Percentiles rank a stretch among this genome's conserved stretches.
Conservation (phyloP, 257 asterid species). For the Pogostemon cablin region DNA sequence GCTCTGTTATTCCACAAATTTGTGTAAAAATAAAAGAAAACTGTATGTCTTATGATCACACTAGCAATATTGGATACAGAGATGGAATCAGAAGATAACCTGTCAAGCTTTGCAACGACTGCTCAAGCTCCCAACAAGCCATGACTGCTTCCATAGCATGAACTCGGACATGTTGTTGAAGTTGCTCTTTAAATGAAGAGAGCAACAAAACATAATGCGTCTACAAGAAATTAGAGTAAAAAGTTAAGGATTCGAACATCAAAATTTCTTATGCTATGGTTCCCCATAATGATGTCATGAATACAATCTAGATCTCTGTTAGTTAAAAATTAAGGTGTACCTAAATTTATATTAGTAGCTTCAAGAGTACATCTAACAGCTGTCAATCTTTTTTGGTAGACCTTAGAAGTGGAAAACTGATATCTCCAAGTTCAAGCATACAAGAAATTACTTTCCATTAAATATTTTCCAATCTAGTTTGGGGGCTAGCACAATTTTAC, state of each 20-base stretch:
- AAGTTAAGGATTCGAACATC: constrained; percentile 7
- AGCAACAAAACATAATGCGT: constrained; percentile 93
- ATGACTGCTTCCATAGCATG: constrained; percentile 99
- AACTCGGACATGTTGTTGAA: constrained; percentile 96
- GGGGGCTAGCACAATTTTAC: background rate
- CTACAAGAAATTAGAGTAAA: constrained; percentile 44
- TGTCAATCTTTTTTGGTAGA: background rate
- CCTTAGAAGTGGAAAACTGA: background rate
- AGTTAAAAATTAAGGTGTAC: background rate
- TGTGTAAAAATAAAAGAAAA: constrained; percentile 4
- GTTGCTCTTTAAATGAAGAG: constrained; percentile 95
- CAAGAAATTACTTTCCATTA: background rate
- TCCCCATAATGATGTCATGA: background rate
- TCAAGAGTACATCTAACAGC: background rate
- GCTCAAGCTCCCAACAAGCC: constrained; percentile 99
- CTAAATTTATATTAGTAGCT: too few species aligned
- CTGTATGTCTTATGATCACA: background rate
- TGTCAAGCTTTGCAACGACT: constrained; percentile 94
- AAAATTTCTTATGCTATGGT: background rate
- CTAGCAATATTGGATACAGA: background rate
- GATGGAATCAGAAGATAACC: constrained; percentile 44
- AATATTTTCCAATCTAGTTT: background rate
- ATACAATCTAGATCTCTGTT: background rate
- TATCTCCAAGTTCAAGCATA: background rate
- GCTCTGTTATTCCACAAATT: background rate